A percentile compares a stretch with the other conserved stretches of the same genome.
Conservation (phyloP, 257 asterid genomes). For the Solanum sejunctum region DNA sequence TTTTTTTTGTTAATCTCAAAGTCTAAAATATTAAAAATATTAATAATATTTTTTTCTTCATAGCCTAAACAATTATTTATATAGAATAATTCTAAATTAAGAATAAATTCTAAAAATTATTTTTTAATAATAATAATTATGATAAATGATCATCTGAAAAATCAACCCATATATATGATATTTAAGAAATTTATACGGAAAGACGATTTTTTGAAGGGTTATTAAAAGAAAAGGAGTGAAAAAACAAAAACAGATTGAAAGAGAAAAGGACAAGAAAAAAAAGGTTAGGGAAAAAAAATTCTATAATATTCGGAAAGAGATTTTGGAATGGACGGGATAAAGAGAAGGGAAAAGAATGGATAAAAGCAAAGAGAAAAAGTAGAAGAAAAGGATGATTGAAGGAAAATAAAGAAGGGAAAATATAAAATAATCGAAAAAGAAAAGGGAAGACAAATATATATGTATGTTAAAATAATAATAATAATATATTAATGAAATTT, state of each 20-base stretch:
- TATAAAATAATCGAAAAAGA: neutral
- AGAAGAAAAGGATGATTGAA: neutral
- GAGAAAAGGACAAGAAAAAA: neutral
- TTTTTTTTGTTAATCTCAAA: no score
- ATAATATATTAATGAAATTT: no score
- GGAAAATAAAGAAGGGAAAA: neutral
- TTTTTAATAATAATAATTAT: no score
- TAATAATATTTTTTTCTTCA: no score
- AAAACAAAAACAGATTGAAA: neutral
- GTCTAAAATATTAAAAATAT: no score
- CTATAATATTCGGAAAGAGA: neutral
- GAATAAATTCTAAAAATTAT: no score
- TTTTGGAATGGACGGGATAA: neutral
- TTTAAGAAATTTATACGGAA: neutral
- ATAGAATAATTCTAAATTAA: no score
- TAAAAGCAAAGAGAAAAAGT: neutral
- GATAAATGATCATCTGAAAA: neutral
- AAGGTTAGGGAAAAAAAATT: neutral
- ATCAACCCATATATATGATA: neutral
- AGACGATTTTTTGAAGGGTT: neutral
- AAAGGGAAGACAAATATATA: neutral
- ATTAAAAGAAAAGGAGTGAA: neutral
- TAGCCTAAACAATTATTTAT: no score
- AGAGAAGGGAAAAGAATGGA: neutral
- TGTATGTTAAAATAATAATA: no score